Base-by-base conservation (phyloP, 495 filamentous ascomycete genomes). In the Eremomyces bilateralis region DNA sequence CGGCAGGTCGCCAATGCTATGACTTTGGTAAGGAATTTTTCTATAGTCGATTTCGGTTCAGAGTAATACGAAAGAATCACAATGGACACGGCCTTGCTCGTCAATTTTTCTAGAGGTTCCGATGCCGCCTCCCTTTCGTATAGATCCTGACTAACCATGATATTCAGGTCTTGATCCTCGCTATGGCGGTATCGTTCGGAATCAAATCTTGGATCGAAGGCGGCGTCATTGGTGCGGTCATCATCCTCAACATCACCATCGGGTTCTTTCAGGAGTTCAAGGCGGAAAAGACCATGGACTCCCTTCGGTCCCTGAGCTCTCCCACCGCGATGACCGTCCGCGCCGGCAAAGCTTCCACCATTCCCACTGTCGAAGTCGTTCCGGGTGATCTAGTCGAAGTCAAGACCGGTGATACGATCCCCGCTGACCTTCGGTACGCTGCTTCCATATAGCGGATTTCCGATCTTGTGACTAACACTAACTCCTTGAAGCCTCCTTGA, bases 241-340 rank as follows among this genome's bases (percentile, higher is more conserved):
- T 91, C 34, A 45, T 76, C 4, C 58, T 91, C 41, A 91, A 91
- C 43, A 73, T 84, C 20, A 56, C 69, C 25, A 69, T 80, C 17
- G 76, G 75, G 3, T 90, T 88, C 58, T 67, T 64, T 31, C 80
- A 90, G 48, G 81, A 91, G 47, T 85, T 76, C 47, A 63, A 69
- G 35, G 82, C 82, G 17, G 80, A 84, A 48, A 78, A 84, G 59
- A 83, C 76, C 39, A 84, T 90, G 64, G 70, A 85, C 29, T 76
- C 78, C 16, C 61, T 91, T 10, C 60, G 76, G 24, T 69, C 71
- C 20, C 61, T 90, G 4, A 81, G 76, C 1, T 78, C 81, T 2
- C 82, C 82, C 33, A 71, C 73, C 41, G 83, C 82, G 20, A 67
- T 60, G 37, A 80, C 76, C 2, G 55, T 91, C 3, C 73, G 82